phyloP scores from a whole-genome alignment of 352 stramenopile genomes.

The Bremia lactucae region DNA sequence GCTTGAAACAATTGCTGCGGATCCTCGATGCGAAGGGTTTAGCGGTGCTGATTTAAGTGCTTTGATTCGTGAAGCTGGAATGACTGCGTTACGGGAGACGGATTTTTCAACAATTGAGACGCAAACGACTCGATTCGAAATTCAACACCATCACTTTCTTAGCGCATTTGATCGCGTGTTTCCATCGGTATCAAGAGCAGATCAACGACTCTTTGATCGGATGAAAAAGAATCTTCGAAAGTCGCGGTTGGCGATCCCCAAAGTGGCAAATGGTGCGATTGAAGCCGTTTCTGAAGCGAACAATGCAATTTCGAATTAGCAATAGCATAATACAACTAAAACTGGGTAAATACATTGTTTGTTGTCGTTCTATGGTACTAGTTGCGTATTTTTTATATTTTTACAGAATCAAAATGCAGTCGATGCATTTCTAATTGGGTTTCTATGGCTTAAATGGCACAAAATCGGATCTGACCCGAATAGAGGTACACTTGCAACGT shows the following conservation, averaged over 20 bases:
- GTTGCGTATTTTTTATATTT: no score
- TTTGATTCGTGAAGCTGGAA: conserved; percentile 93
- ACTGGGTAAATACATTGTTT: no score
- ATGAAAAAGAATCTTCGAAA: conserved; percentile 85
- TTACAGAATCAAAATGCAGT: no score
- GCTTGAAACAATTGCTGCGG: conserved; percentile 84
- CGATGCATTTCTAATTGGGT: no score
- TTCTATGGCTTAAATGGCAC: no score
- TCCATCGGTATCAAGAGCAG: conserved; percentile 70
- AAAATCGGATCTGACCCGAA: no score
- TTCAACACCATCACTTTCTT: conserved; percentile 59
- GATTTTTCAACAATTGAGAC: conserved; percentile 28
- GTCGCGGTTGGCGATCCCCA: conserved; percentile 37
- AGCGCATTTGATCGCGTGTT: conserved; percentile 74
- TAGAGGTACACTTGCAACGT: no score
- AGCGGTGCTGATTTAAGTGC: conserved; percentile 95
- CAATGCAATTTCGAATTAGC: no score
- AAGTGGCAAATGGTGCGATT: no score
- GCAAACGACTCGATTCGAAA: conserved; percentile 32
- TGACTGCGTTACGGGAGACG: conserved; percentile 86
- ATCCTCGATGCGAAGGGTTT: conserved; percentile 89
- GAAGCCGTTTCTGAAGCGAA: no score
- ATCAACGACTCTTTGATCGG: conserved; percentile 81
- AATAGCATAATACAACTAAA: no score
- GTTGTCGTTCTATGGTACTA: no score